Evolutionary conservation across 805 yeast genomes (phyloP), one percentile per base, ranked within the genome.

Genomic region (Maudiozyma barnettii): DNA sequence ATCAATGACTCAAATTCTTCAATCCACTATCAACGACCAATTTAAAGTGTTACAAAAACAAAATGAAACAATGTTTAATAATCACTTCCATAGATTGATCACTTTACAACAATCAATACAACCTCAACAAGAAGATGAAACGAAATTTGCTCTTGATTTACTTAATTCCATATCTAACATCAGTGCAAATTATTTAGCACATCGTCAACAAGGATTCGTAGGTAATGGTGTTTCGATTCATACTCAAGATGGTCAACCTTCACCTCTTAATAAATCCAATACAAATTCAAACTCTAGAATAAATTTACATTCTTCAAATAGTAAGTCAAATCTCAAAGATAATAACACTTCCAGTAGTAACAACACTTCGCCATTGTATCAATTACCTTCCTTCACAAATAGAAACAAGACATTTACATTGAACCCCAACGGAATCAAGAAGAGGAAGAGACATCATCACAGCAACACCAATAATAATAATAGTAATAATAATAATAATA

Each of bases 391-490:
- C 13, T 43, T 47, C 29, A 45, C 49, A 41, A 43, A 39, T 22
- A 43, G 44, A 38, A 43, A 43, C 16, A 50, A 47, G 9, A 46
- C 62, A 4, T 64, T 64, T 40, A 57, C 58, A 10, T 43, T 64
- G 45, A 60, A 64, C 49, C 67, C 68, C 2, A 60, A 61, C 37
- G 66, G 65, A 3, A 58, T 64, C 18, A 64, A 63, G 46, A 56
- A 56, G 40, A 51, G 67, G 9, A 56, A 50, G 41, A 51, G 49
- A 40, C 41, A 44, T 21, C 18, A 16, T 16, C 43, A 14, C 10
- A 19, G 19, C 19, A 13, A 43, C n/a, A 13, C 8, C 21, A 20
- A 22, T 6, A 37, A 21, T 23, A 26, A 39, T 19, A 30, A 39
- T n/a, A n/a, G n/a, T 19, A 19, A 37, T 37, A 13, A 43, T 18